Base-by-base conservation (phyloP, 1,284 basidiomycete species). In the Rhodotorula sp. region DNA sequence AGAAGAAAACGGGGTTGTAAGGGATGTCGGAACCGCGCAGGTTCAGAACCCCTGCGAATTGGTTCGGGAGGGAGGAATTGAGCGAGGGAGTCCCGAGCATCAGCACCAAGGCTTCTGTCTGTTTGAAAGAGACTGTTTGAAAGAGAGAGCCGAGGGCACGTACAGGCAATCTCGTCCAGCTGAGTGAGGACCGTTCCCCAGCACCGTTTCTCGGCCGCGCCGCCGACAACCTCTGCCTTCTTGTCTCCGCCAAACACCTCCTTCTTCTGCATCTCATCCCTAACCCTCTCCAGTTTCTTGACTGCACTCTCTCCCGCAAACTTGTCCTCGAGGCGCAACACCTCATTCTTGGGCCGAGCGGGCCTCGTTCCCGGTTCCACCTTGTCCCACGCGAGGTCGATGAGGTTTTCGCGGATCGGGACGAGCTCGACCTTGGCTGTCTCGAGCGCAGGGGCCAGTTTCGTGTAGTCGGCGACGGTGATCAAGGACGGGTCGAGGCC, bases 11-110 rank as follows among this genome's bases (percentile, higher is more conserved):
- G 64, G 88, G 79, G 8, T 73, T 98, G 82, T 87, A 98, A 51
- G 89, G 89, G 72, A 98, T 95, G 80, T 98, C 95, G 3, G 88
- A 87, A 1, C 95, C 94, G 70, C 95, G 88, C 56, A 99, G 83
- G 81, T 98, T 98, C 83, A 97, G 93, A 44, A 96, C 80, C 95
- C 95, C 81, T 53, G 80, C 76, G 4, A 3, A 29, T 6, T 51
- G 14, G 49, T 33, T n/a, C n/a, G n/a, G n/a, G n/a, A n/a, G n/a
- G n/a, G n/a, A n/a, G n/a, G n/a, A n/a, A n/a, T n/a, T n/a, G n/a
- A n/a, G 12, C 37, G 10, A 42, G 37, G 4, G 4, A 12, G 12
- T 10, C 10, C 37, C 37, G 8, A 12, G 37, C 37, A 42, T 42
- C 8, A 42, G 37, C 37, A 14, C 37, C 37, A 42, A 42, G 37